Conservation (phyloP, 495 filamentous ascomycete genomes). For the Penicillium malachiteum region DNA sequence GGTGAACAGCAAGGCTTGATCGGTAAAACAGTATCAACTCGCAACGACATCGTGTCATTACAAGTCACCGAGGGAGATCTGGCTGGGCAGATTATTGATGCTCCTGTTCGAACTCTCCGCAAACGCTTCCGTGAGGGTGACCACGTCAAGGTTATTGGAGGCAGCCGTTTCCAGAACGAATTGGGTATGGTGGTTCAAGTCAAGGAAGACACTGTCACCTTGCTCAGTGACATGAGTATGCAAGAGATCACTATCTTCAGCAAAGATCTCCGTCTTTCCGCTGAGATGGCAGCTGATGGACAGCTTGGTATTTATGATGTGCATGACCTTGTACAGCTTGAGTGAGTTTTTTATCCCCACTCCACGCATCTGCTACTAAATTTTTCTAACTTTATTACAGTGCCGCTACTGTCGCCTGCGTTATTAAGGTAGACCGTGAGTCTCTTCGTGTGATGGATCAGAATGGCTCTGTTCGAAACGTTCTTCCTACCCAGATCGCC, state of each 20-base stretch:
- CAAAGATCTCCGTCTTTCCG: conserved; percentile 90
- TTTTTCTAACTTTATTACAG: conserved; percentile 42
- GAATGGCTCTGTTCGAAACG: conserved; percentile 73
- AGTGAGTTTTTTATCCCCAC: conserved; percentile 55
- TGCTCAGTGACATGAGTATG: conserved; percentile 86
- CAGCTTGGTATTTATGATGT: conserved; percentile 83
- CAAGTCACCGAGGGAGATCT: conserved; percentile 82
- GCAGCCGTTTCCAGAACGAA: conserved; percentile 88
- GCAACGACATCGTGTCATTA: conserved; percentile 87
- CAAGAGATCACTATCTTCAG: conserved; percentile 97
- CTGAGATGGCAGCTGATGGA: conserved; percentile 79
- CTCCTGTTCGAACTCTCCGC: conserved; percentile 86
- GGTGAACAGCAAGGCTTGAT: conserved; percentile 92
- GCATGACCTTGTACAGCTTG: conserved; percentile 91
- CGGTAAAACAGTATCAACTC: conserved; percentile 83
- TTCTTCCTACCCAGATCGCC: conserved; percentile 87
- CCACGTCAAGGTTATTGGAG: conserved; percentile 97
- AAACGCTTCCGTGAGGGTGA: conserved; percentile 93
- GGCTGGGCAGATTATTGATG: conserved; percentile 81
- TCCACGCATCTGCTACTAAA: not conserved
- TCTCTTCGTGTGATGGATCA: conserved; percentile 88
- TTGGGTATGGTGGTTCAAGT: conserved; percentile 96
- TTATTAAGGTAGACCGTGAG: conserved; percentile 94
- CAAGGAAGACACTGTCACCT: conserved; percentile 82
- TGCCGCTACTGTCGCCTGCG: conserved; percentile 83